Percentiles rank a stretch among this genome's conserved stretches.
phyloP scores from a whole-genome alignment of 257 asterid species.

The Cynanchum wilfordii region DNA sequence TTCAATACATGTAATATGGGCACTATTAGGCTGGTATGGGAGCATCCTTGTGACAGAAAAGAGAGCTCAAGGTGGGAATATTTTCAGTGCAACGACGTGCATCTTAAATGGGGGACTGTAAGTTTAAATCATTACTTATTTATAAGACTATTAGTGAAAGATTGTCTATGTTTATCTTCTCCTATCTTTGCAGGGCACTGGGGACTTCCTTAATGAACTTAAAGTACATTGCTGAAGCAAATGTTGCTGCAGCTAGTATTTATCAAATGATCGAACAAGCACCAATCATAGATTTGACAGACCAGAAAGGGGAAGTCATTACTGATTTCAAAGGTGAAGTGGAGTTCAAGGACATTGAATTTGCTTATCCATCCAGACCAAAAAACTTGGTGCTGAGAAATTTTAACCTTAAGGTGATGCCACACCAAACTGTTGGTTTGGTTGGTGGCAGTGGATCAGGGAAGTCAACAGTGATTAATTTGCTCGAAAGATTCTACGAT shows the following conservation, averaged over 20 bases:
- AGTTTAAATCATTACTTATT: conserved; percentile 5
- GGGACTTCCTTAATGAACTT: conserved; percentile 18
- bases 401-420: conserved; percentile 16
- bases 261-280: conserved; percentile 18
- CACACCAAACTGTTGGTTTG: conserved; percentile 21
- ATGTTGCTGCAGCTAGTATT: conserved; percentile 20
- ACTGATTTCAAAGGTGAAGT: conserved; percentile 15
- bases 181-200: conserved; percentile 6
- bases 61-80: conserved; percentile 20
- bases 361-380: conserved; percentile 28
- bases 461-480: conserved; percentile 44
- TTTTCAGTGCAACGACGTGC: conserved; percentile 21
- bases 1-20: conserved; percentile 23
- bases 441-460: conserved; percentile 31
- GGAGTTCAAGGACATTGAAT: conserved; percentile 20
- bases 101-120: conserved; percentile 27
- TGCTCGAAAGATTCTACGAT: conserved; percentile 53
- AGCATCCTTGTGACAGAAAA: conserved; percentile 23
- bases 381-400: conserved; percentile 14
- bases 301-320: conserved; percentile 10
- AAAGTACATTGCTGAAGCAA: conserved; percentile 23
- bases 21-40: conserved; percentile 27
- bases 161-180: background rate
- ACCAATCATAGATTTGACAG: conserved; percentile 24
- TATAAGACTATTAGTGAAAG: background rate